A percentile compares a stretch with the other conserved stretches of the same genome.
These are phyloP conservation scores for Zygosaccharomyces pseudobailii DNA, from an alignment of 1,139 yeast species.

Conservation along the genomic window DNA sequence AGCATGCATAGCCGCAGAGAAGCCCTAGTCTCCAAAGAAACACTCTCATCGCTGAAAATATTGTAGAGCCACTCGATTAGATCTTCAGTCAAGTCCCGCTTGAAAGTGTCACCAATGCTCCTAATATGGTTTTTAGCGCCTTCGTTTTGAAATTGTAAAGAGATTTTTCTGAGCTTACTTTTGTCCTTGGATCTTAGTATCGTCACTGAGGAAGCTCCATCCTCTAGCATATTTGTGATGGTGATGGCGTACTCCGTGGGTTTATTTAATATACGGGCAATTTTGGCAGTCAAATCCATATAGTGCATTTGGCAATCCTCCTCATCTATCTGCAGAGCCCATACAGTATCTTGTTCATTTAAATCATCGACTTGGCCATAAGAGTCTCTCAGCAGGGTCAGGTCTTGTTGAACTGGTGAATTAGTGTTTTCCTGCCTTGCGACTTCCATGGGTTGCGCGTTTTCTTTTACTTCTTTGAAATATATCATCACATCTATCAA, in stretches of 20 bases:
- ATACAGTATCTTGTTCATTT: conserved; percentile 2
- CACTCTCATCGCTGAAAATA: conserved; percentile 10
- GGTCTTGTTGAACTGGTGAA: background rate
- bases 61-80: conserved; percentile 25
- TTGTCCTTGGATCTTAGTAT: conserved; percentile 21
- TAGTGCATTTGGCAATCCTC: conserved; percentile 26
- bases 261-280: conserved; percentile 22
- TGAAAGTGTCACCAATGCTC: conserved; percentile 23
- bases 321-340: conserved; percentile 28
- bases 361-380: conserved; percentile 5
- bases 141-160: conserved; percentile 18
- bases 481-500: conserved; percentile 60
- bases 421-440: conserved; percentile 6
- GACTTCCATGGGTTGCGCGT: conserved; percentile 4
- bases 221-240: conserved; percentile 19
- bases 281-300: conserved; percentile 25
- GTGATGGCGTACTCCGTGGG: conserved; percentile 28
- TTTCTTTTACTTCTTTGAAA: conserved; percentile 19
- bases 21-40: conserved; percentile 12
- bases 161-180: conserved; percentile 17
- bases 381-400: conserved; percentile 6
- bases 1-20: conserved; percentile 26
- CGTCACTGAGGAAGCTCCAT: conserved; percentile 20
- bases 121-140: conserved; percentile 24
- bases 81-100: conserved; percentile 22